A percentile compares a stretch with the other conserved stretches of the same genome.
These are phyloP conservation scores for Phanerochaete carnosa DNA, from an alignment of 768 basidiomycete genomes.

Conservation along the genomic window DNA sequence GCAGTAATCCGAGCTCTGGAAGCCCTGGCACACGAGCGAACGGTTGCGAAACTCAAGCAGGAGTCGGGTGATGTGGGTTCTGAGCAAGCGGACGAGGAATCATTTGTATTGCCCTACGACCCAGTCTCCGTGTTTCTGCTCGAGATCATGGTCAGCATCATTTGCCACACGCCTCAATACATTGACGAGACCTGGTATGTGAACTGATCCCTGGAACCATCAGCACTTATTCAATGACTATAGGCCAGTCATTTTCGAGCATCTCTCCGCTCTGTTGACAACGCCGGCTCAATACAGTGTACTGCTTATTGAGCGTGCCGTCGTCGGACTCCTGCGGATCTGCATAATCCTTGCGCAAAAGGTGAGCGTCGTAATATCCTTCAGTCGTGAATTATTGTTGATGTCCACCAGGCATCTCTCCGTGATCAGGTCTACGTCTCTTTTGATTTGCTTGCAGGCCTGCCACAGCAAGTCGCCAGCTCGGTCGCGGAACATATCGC, in stretches of 20 bases:
- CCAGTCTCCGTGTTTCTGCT: slow-evolving; percentile 92
- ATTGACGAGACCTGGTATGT: slow-evolving; percentile 88
- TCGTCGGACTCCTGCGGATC: slow-evolving; percentile 84
- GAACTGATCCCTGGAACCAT: not conserved
- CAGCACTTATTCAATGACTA: not conserved
- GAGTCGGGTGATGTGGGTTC: slow-evolving; percentile 57
- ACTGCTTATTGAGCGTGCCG: slow-evolving; percentile 89
- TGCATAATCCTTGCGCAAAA: slow-evolving; percentile 78
- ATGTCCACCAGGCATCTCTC: slow-evolving; percentile 55
- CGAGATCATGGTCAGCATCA: slow-evolving; percentile 92
- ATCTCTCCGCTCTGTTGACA: slow-evolving; percentile 77
- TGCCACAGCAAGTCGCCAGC: slow-evolving; percentile 73
- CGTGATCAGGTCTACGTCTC: slow-evolving; percentile 95
- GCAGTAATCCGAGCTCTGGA: slow-evolving; percentile 86
- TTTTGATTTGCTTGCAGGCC: slow-evolving; percentile 81
- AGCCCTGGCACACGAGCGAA: slow-evolving; percentile 86
- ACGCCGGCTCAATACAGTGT: slow-evolving; percentile 81
- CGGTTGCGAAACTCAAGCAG: slow-evolving; percentile 73
- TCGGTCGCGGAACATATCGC: slow-evolving; percentile 91
- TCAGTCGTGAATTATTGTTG: not conserved
- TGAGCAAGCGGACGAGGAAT: slow-evolving; percentile 32
- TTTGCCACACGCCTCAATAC: slow-evolving; percentile 68
- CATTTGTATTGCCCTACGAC: slow-evolving; percentile 79
- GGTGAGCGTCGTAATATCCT: slow-evolving; percentile 40
- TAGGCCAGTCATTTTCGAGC: slow-evolving; percentile 95